phyloP scores from a whole-genome alignment of 345 rosid genomes.

The Nasturtium officinale region DNA sequence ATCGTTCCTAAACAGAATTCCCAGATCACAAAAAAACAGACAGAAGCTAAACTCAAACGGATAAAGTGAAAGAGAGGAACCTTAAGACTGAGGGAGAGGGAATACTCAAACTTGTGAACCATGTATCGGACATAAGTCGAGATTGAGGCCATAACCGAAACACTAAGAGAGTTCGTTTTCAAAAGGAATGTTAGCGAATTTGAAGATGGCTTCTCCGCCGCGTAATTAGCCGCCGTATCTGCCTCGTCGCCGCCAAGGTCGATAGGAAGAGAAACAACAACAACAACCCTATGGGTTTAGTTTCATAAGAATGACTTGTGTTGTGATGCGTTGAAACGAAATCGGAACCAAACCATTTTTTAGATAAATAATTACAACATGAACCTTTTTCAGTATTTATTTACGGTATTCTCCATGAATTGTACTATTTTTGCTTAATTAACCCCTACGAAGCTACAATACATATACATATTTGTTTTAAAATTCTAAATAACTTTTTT shows the following conservation, averaged over 20 bases:
- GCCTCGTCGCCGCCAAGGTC: slow-evolving; percentile 31
- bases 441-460: background rate
- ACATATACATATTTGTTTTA: no score
- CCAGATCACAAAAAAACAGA: background rate
- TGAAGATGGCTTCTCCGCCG: slow-evolving; percentile 27
- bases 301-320: background rate
- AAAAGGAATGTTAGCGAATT: background rate
- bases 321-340: slow-evolving; percentile 14
- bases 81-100: slow-evolving; percentile 63
- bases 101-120: slow-evolving; percentile 69
- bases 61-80: slow-evolving; percentile 37
- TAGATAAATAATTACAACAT: background rate
- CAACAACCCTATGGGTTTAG: slow-evolving; percentile 30
- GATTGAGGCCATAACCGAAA: slow-evolving; percentile 62
- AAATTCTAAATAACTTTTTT: no score
- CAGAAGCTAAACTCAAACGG: background rate
- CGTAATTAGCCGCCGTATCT: slow-evolving; percentile 26
- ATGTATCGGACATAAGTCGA: slow-evolving; percentile 80
- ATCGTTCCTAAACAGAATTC: background rate
- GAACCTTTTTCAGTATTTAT: background rate
- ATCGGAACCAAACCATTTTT: slow-evolving; percentile 23
- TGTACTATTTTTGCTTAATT: background rate
- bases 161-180: background rate
- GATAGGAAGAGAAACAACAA: slow-evolving; percentile 21
- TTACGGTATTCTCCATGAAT: background rate